phyloP scores from a whole-genome alignment of 2,329 filamentous ascomycete genomes.

The Monosporascus sp. region DNA sequence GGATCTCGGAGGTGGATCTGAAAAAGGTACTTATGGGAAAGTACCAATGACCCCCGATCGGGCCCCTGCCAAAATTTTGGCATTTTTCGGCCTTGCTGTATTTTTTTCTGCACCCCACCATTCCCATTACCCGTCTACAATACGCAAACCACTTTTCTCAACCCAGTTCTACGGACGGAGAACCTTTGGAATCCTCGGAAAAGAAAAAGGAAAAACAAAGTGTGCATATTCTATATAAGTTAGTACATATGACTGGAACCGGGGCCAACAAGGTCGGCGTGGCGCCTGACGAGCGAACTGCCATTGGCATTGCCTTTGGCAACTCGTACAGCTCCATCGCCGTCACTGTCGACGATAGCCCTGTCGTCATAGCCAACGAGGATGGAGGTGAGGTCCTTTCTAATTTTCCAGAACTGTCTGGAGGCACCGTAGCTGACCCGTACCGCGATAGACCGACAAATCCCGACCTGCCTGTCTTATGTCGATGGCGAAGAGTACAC shows the following conservation, averaged over 20 bases:
- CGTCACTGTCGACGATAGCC: constrained; percentile 86
- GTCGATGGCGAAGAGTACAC: constrained; percentile 95
- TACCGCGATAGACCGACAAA: constrained; percentile 73
- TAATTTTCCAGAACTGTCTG: neutral
- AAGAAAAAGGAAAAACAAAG: neutral
- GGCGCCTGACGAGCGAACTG: constrained; percentile 57
- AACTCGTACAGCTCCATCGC: constrained; percentile 98
- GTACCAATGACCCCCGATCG: too few species aligned
- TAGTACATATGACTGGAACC: constrained; percentile 42
- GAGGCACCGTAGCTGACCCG: constrained; percentile 8
- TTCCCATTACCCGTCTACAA: too few species aligned
- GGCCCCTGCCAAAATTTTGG: too few species aligned
- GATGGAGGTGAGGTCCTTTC: constrained; percentile 68
- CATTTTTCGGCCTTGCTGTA: too few species aligned
- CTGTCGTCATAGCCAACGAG: constrained; percentile 97
- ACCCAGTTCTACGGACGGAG: neutral
- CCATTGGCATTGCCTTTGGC: constrained; percentile 95
- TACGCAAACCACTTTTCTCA: too few species aligned
- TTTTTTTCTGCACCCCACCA: too few species aligned
- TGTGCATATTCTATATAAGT: neutral
- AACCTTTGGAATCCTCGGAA: neutral
- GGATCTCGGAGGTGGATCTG: too few species aligned
- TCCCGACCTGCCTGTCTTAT: constrained; percentile 90
- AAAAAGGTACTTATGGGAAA: too few species aligned
- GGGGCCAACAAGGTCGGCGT: constrained; percentile 37